These are phyloP conservation scores for Scutellaria galericulata DNA, from an alignment of 257 asterid species.

Conservation along the genomic window DNA sequence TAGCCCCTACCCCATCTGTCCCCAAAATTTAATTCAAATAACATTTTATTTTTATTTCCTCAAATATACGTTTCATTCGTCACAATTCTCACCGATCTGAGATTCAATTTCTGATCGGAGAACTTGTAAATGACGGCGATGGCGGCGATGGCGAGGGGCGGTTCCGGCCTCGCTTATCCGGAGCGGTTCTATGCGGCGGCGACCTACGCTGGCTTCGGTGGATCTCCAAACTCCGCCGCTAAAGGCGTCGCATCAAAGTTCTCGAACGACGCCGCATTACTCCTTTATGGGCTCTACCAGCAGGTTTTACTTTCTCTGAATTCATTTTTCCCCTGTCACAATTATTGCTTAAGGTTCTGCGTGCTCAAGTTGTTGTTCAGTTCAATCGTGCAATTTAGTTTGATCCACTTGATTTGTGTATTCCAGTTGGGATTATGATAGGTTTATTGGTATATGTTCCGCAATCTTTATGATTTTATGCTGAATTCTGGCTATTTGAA, in stretches of 20 bases:
- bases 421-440: slow-evolving; percentile 24
- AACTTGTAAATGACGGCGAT: slow-evolving; percentile 43
- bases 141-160: slow-evolving; percentile 69
- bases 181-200: slow-evolving; percentile 96
- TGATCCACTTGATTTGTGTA: slow-evolving; percentile 35
- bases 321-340: slow-evolving; percentile 4
- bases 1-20: background rate
- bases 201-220: slow-evolving; percentile 82
- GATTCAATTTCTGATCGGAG: slow-evolving; percentile 38
- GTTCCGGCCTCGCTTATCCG: slow-evolving; percentile 92
- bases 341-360: slow-evolving; percentile 18
- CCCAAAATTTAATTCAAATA: slow-evolving; percentile 22
- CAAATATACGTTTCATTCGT: slow-evolving; percentile 12
- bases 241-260: slow-evolving; percentile 78
- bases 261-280: slow-evolving; percentile 80
- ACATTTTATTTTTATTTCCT: background rate
- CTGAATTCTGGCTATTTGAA: slow-evolving; percentile 12
- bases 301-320: slow-evolving; percentile 55
- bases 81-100: slow-evolving; percentile 44
- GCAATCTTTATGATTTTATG: background rate
- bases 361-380: slow-evolving; percentile 26
- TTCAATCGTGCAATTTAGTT: slow-evolving; percentile 31
- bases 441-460: slow-evolving; percentile 6
- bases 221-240: slow-evolving; percentile 72
- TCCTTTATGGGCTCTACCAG: slow-evolving; percentile 89